A percentile compares a stretch with the other conserved stretches of the same genome.
These are phyloP conservation scores for Endoconidiophora polonica DNA, from an alignment of 2,329 filamentous ascomycete species.

Conservation along the genomic window DNA sequence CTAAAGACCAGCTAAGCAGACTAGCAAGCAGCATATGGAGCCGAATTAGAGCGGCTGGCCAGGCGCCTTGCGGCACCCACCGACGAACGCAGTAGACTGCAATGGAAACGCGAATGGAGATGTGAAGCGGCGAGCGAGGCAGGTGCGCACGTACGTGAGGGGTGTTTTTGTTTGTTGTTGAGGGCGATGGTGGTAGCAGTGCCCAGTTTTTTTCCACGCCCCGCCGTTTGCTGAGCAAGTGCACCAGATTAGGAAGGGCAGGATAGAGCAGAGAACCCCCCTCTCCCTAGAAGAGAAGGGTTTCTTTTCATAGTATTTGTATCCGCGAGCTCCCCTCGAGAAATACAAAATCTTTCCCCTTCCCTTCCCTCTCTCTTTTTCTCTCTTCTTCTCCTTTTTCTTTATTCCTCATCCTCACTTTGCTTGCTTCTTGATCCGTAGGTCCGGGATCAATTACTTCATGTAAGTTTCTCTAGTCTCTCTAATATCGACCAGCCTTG, in stretches of 20 bases:
- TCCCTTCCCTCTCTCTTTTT: constrained; percentile 8
- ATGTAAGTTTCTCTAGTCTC: constrained; percentile 10
- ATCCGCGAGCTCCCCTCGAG: constrained; percentile 4
- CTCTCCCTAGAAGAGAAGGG: too few species aligned
- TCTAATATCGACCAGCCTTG: constrained; percentile 6
- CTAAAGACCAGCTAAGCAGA: background rate
- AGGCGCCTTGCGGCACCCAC: background rate
- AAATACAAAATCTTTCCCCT: constrained; percentile 13
- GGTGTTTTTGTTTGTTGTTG: background rate
- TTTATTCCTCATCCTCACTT: constrained; percentile 12
- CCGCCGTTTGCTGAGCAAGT: constrained; percentile 2
- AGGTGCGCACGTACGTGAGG: constrained; percentile 1
- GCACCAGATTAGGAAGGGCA: background rate
- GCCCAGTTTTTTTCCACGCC: constrained; percentile 8
- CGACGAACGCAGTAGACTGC: constrained; percentile 2
- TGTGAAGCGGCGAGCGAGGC: background rate
- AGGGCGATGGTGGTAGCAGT: background rate
- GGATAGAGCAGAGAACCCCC: background rate
- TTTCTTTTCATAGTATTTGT: constrained; percentile 6
- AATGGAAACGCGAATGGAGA: constrained; percentile 10
- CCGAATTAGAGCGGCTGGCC: too few species aligned
- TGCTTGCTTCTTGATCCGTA: constrained; percentile 12
- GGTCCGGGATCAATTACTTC: constrained; percentile 13
- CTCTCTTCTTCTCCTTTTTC: constrained; percentile 13
- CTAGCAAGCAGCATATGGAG: too few species aligned